These are phyloP conservation scores for Aspergillus alliaceus DNA, from an alignment of 2,329 filamentous ascomycete species.

Conservation along the genomic window DNA sequence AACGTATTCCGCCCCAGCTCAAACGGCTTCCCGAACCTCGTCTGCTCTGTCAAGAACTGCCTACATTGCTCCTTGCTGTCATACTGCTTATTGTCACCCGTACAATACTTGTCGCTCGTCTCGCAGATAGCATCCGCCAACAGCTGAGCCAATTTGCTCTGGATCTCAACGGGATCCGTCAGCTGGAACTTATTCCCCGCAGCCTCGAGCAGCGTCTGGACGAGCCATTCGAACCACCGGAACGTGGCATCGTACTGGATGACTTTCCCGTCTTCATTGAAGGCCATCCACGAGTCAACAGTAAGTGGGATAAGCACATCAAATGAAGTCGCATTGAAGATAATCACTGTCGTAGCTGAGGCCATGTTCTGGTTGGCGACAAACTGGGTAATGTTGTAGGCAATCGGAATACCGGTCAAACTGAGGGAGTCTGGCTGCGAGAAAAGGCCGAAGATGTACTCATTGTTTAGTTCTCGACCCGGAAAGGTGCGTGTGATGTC, in stretches of 20 bases:
- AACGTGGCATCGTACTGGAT: conserved; percentile 26
- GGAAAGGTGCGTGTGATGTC: conserved; percentile 28
- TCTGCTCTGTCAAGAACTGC: conserved; percentile 17
- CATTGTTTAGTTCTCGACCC: conserved; percentile 26
- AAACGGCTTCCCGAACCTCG: conserved; percentile 24
- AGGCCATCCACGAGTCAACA: conserved; percentile 29
- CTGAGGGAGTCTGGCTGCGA: conserved; percentile 18
- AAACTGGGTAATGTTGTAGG: conserved; percentile 27
- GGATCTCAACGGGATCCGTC: conserved; percentile 4
- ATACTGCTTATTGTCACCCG: conserved; percentile 23
- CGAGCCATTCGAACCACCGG: conserved; percentile 25
- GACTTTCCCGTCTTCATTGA: conserved; percentile 22
- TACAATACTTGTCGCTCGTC: conserved; percentile 21
- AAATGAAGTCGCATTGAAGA: conserved; percentile 25
- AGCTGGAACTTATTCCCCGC: conserved; percentile 20
- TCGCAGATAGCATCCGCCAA: conserved; percentile 23
- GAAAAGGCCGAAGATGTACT: conserved; percentile 31
- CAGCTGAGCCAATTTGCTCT: not conserved
- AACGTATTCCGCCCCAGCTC: conserved; percentile 28
- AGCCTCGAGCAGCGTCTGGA: conserved; percentile 18
- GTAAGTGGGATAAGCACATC: conserved; percentile 20
- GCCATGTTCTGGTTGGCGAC: conserved; percentile 22
- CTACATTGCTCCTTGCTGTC: conserved; percentile 15
- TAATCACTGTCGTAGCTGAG: conserved; percentile 22
- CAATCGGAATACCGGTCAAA: conserved; percentile 22